Base-by-base conservation (phyloP, 371 early-diverging fungal species). In the Rhizopus microsporus region DNA sequence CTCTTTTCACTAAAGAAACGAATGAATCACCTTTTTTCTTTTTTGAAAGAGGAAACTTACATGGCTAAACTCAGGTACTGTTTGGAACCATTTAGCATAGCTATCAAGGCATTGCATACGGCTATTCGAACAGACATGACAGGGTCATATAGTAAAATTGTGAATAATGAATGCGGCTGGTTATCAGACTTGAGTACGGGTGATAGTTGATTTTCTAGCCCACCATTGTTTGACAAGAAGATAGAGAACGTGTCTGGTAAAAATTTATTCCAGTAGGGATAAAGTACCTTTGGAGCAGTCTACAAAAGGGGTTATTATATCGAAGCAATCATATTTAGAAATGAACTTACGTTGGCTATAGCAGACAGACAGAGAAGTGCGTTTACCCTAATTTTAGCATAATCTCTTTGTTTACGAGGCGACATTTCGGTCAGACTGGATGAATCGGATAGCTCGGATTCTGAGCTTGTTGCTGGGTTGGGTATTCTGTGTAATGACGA, bases 371-470 rank as follows among this genome's bases (percentile, higher is more conserved):
- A 83, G 15, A 82, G 59, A 2, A 88, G 56, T 1, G 86, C 85
- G 68, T 86, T 83, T 30, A 78, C 71, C 34, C 83, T 68, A 30
- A 88, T 79, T 44, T 82, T 80, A 9, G 82, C 72, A 50, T 75
- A 71, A 32, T 80, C 79, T 50, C 74, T 42, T 42, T 66, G 67
- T 62, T 62, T 51, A 33, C 61, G 35, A 10, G 67, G 67, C 9
- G 67, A 65, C 35, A 49, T 38, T 45, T 62, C 62, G 9, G 44
- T 39, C n/a, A 35, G 5, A 10, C 33, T 39, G 34, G 44, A 31
- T 15, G 82, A 74, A 67, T 88, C 89, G 3, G 86, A 85, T 43
- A 82, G 38, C 57, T 86, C 86, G 12, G 87, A 86, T 51, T 87
- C 87, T 31, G 87, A 85, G 39, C 81, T 82, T 33, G 51, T 54